Conservation (phyloP, 225 moss, liverwort and hornwort species). For the Marchantia paleacea region DNA sequence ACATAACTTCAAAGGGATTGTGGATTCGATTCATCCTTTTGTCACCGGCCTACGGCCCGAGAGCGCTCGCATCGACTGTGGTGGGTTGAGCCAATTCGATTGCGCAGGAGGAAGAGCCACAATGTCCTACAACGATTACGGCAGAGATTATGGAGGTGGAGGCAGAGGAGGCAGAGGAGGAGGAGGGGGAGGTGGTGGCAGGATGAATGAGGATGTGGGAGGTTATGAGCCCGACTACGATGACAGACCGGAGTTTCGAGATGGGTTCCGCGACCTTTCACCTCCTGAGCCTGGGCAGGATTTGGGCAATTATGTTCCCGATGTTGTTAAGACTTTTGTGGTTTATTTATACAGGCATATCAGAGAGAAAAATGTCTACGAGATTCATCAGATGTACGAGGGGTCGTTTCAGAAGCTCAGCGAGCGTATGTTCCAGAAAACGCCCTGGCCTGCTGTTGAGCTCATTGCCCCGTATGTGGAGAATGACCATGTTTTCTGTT, state of each 20-base stretch:
- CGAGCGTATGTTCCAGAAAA: constrained; percentile 90
- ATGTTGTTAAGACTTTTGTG: constrained; percentile 87
- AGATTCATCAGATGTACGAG: constrained; percentile 99
- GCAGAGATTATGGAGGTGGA: neutral
- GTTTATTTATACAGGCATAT: constrained; percentile 94
- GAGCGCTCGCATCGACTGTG: too few relatives aligned
- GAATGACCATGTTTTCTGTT: constrained; percentile 91
- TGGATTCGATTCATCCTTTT: too few relatives aligned
- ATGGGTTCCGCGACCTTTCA: constrained; percentile 78
- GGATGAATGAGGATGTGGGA: constrained; percentile 26
- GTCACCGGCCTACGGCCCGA: too few relatives aligned
- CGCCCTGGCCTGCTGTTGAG: constrained; percentile 90
- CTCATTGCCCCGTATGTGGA: constrained; percentile 81
- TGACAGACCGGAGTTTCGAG: constrained; percentile 91
- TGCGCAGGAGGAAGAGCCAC: neutral
- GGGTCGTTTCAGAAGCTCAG: constrained; percentile 93
- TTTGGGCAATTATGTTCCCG: constrained; percentile 75
- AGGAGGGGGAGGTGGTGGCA: constrained; percentile 32
- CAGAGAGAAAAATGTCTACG: constrained; percentile 92
- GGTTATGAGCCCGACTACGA: constrained; percentile 86
- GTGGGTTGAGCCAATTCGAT: too few relatives aligned
- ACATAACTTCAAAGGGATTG: too few relatives aligned
- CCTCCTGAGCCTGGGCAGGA: constrained; percentile 85
- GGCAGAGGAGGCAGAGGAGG: constrained; percentile 43
- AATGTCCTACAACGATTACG: constrained; percentile 42